Conservation (phyloP, 2,329 filamentous ascomycete genomes). For the Daldinia eschscholtzii region DNA sequence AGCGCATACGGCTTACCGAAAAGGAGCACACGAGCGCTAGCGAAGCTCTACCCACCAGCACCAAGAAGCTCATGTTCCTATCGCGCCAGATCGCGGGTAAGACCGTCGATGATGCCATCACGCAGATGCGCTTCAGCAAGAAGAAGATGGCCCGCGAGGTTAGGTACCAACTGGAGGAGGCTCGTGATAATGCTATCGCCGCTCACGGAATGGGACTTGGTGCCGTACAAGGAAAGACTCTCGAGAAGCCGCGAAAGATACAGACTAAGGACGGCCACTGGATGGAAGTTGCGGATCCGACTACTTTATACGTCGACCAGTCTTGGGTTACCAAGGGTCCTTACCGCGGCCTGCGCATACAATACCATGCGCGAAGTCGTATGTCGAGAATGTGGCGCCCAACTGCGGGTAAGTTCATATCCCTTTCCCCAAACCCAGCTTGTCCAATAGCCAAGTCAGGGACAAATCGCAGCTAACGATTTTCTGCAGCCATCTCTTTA, state of each 20-base stretch:
- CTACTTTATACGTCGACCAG: conserved; percentile 89
- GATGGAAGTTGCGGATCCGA: conserved; percentile 77
- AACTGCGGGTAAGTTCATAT: conserved; percentile 74
- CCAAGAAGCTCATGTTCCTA: conserved; percentile 91
- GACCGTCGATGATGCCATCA: conserved; percentile 90
- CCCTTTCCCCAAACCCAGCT: neutral
- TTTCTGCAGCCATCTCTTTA: conserved; percentile 76
- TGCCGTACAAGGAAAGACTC: conserved; percentile 56
- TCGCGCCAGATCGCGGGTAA: conserved; percentile 92
- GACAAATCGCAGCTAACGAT: neutral
- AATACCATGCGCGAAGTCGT: conserved; percentile 81
- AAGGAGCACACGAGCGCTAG: conserved; percentile 70
- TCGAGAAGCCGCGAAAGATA: conserved; percentile 67
- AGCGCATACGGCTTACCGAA: conserved; percentile 76
- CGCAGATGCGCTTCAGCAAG: conserved; percentile 95
- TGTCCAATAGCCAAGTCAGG: neutral
- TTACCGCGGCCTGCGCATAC: conserved; percentile 67
- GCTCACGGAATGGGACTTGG: conserved; percentile 86
- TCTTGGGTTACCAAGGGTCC: conserved; percentile 89
- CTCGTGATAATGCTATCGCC: conserved; percentile 83
- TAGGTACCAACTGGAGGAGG: conserved; percentile 81
- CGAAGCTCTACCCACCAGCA: conserved; percentile 81
- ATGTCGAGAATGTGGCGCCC: conserved; percentile 77
- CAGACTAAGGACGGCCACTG: conserved; percentile 80
- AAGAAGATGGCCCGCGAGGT: conserved; percentile 92